Conservation (phyloP, 1,139 yeast genomes). For the Pichia sp. region DNA sequence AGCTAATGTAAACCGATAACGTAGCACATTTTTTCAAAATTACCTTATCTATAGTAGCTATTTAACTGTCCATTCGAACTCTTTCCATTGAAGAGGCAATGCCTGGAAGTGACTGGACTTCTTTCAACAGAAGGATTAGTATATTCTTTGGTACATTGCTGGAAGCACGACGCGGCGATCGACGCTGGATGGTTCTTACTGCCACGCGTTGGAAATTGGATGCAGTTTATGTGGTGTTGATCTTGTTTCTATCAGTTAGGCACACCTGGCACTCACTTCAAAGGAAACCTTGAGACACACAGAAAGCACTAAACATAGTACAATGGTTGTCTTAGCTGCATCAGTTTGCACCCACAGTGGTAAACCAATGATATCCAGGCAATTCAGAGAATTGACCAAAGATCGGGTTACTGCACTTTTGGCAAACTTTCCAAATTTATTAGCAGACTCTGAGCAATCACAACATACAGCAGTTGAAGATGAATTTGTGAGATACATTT, state of each 20-base stretch:
- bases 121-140: too few relatives aligned
- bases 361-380: constrained; percentile 87
- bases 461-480: constrained; percentile 96
- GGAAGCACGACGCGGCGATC: not conserved
- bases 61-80: too few relatives aligned
- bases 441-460: constrained; percentile 56
- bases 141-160: not conserved
- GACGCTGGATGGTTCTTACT: not conserved
- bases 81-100: too few relatives aligned
- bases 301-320: not conserved
- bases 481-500: constrained; percentile 86
- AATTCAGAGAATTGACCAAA: constrained; percentile 76
- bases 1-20: too few relatives aligned
- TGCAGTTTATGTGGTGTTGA: not conserved
- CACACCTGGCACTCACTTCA: not conserved
- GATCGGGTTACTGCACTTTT: constrained; percentile 82
- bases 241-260: not conserved
- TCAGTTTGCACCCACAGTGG: constrained; percentile 95
- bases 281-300: not conserved
- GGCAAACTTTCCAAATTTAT: constrained; percentile 78
- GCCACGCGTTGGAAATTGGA: not conserved
- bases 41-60: too few relatives aligned
- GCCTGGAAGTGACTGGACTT: too few relatives aligned
- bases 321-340: constrained; percentile 78
- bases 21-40: too few relatives aligned